These are phyloP conservation scores for Podila epicladia DNA, from an alignment of 192 early-diverging fungal genomes.

Conservation along the genomic window DNA sequence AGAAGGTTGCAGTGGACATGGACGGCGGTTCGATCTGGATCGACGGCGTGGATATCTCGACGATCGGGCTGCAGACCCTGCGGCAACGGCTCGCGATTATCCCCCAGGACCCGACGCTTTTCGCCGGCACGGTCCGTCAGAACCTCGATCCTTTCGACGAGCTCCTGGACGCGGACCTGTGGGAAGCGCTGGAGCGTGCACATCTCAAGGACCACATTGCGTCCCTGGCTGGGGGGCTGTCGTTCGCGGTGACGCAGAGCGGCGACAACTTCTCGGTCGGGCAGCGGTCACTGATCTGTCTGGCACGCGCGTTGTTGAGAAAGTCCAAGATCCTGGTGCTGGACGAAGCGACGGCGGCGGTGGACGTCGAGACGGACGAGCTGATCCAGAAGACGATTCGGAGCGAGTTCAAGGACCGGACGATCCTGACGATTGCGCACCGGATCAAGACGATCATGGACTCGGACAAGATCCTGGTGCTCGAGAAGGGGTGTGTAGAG, in stretches of 20 bases:
- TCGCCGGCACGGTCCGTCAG: slow-evolving; percentile 17
- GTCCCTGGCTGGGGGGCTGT: no score
- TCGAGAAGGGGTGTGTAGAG: slow-evolving; percentile 50
- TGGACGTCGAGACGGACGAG: slow-evolving; percentile 54
- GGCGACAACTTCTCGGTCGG: no score
- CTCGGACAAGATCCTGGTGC: slow-evolving; percentile 82
- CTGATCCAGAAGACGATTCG: no score
- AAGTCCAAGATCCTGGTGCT: no score
- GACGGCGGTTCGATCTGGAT: slow-evolving; percentile 53
- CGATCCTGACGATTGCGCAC: slow-evolving; percentile 78
- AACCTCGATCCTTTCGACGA: slow-evolving; percentile 32
- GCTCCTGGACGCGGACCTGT: slow-evolving; percentile 2
- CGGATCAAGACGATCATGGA: slow-evolving; percentile 83
- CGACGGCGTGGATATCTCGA: slow-evolving; percentile 27
- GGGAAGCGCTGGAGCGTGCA: slow-evolving; percentile 43
- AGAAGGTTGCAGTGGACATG: slow-evolving; percentile 39
- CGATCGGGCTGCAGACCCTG: slow-evolving; percentile 11
- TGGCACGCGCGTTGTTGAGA: no score
- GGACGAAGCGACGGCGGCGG: no score
- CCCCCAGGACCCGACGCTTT: slow-evolving; percentile 4
- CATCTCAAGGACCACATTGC: slow-evolving; percentile 11
- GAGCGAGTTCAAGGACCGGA: slow-evolving; percentile 59
- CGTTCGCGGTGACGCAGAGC: no score
- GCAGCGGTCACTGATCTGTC: no score
- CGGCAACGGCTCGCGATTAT: slow-evolving; percentile 23